Base-by-base conservation (phyloP, 345 rosid species). In the Eucalyptus brandiana region DNA sequence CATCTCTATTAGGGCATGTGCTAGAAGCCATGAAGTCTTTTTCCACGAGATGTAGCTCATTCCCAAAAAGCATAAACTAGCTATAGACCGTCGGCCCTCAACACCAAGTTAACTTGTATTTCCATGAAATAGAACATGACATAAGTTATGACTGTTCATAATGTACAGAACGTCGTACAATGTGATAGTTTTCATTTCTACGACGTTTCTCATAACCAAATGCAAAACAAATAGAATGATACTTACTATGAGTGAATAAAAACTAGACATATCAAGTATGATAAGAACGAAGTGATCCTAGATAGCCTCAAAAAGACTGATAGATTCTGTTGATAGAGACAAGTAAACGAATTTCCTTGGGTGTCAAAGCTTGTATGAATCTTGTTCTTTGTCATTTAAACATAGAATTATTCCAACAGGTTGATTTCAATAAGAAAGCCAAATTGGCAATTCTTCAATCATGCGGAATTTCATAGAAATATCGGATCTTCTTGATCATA, bases 201-300 rank as follows among this genome's bases (percentile, higher is more conserved):
- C 6, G 69, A 60, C 2, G 1, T 60, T 28, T 60, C 69, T 19
- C 34, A 12, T 60, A 28, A 60, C 32, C 2, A 60, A 60, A 60
- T 60, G 8, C 34, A 28, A 60, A 60, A 13, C n/a, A 13, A 30
- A 30, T 0, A 30, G 0, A 28, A 62, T 0, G 32, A 30, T 28
- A 30, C 69, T 30, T 30, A 11, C 3, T 53, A 53, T 21, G 58
- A 53, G 26, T 53, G 58, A 53, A 21, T 53, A 53, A 53, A 53
- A 53, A 53, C 58, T 53, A 53, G 26, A 69, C 44, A 1, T 34
- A 69, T 18, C 24, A 34, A 69, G 80, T 67, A 16, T 0, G 23
- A 67, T 7, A 37, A 32, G 42, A 19, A 69, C 12, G 80, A 34
- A 67, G 6, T 32, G 80, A 67, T 67, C 80, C 80, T 17, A 32